Percentiles rank a stretch among this genome's conserved stretches.
Conservation (phyloP, 345 rosid genomes). For the Kandelia obovata region DNA sequence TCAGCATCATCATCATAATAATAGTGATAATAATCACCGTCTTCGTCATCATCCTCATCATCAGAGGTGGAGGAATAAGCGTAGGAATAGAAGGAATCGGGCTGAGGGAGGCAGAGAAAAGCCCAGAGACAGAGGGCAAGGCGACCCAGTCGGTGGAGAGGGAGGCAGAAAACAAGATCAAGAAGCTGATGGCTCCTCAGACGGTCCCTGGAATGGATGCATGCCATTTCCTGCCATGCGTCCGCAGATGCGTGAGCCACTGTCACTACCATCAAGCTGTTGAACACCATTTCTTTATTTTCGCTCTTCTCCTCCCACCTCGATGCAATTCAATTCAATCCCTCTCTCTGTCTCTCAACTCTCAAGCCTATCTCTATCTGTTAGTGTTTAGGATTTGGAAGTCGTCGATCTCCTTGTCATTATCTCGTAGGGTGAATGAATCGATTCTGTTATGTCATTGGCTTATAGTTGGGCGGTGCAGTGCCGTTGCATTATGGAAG, state of each 20-base stretch:
- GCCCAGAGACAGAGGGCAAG: slow-evolving; percentile 45
- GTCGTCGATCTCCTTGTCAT: no score
- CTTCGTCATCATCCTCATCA: no score
- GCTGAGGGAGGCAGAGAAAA: slow-evolving; percentile 50
- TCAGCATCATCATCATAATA: not conserved
- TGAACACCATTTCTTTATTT: slow-evolving; percentile 42
- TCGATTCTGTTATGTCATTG: no score
- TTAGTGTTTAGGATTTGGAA: no score
- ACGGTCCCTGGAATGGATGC: slow-evolving; percentile 40
- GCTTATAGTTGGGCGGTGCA: no score
- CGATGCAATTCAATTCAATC: no score
- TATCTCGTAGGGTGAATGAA: no score
- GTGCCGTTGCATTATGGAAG: no score
- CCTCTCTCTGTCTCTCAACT: no score
- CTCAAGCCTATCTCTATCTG: no score
- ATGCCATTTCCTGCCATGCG: slow-evolving; percentile 37
- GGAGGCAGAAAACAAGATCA: slow-evolving; percentile 59
- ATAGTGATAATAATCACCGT: no score
- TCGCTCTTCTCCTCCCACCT: no score
- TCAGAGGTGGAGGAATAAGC: slow-evolving; percentile 18
- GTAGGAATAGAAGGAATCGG: slow-evolving; percentile 43
- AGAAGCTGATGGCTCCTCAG: slow-evolving; percentile 41
- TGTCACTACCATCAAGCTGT: slow-evolving; percentile 28
- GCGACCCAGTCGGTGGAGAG: slow-evolving; percentile 55
- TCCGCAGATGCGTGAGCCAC: slow-evolving; percentile 42